A percentile compares a stretch with the other conserved stretches of the same genome.
Evolutionary conservation across 108 stramenopile species (phyloP).

Genomic region (Fistulifera solaris): DNA sequence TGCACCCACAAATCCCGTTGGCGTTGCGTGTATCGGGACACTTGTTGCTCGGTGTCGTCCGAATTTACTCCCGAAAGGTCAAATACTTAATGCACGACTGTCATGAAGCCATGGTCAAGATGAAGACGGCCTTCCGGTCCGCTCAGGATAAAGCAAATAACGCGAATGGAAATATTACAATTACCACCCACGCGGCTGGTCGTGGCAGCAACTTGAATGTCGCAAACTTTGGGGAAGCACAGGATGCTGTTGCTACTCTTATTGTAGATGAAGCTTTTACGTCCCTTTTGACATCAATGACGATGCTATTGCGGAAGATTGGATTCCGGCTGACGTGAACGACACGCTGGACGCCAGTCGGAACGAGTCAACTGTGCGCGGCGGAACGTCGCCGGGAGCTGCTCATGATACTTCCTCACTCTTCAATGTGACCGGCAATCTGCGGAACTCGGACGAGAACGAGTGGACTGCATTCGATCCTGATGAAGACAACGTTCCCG

Average conservation of each 20-base stretch:
- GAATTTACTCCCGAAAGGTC: conserved; percentile 95
- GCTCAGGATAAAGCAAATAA: conserved; percentile 21
- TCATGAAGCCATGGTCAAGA: conserved; percentile 96
- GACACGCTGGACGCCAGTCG: conserved; percentile 20
- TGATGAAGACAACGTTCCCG: conserved; percentile 39
- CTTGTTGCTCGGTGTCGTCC: conserved; percentile 92
- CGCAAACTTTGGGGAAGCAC: conserved; percentile 79
- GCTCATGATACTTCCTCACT: neutral
- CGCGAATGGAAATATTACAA: neutral
- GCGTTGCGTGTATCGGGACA: conserved; percentile 95
- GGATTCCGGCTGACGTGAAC: conserved; percentile 10
- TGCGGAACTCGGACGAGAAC: conserved; percentile 37
- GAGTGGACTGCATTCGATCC: conserved; percentile 83
- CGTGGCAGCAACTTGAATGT: conserved; percentile 34
- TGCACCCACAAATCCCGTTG: conserved; percentile 91
- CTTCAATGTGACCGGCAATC: neutral
- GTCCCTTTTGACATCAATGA: conserved; percentile 11
- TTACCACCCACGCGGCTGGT: conserved; percentile 24
- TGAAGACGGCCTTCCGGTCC: conserved; percentile 92
- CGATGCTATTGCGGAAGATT: conserved; percentile 11
- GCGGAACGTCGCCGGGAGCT: neutral
- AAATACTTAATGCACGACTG: conserved; percentile 95
- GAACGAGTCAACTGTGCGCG: conserved; percentile 2
- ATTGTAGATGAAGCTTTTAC: conserved; percentile 25
- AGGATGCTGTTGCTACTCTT: conserved; percentile 20